These are phyloP conservation scores for Ceratobasidium sp. DNA, from an alignment of 1,284 basidiomycete genomes.

Conservation along the genomic window DNA sequence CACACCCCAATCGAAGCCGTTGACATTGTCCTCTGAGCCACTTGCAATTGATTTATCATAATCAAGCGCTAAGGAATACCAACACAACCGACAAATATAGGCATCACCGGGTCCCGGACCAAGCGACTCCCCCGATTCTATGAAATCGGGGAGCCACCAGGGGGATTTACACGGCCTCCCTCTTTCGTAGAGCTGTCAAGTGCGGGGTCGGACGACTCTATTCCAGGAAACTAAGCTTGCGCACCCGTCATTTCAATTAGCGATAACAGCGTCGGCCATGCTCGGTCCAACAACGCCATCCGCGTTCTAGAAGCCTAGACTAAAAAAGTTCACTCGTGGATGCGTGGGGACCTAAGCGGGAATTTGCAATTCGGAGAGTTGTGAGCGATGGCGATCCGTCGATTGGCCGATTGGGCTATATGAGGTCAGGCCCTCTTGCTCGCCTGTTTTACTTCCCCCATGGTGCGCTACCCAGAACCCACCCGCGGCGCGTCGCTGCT, in stretches of 20 bases:
- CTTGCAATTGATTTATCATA: too few relatives aligned
- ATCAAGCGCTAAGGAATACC: background rate
- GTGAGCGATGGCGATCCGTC: slow-evolving; percentile 25
- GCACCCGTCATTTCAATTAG: background rate
- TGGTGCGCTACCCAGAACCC: slow-evolving; percentile 55
- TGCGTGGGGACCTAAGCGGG: slow-evolving; percentile 19
- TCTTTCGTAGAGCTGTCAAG: background rate
- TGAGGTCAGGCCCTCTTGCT: background rate
- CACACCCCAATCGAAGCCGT: background rate
- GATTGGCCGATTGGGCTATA: slow-evolving; percentile 24
- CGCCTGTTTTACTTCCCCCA: background rate
- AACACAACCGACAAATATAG: background rate
- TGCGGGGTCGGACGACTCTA: background rate
- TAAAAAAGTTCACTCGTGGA: too few relatives aligned
- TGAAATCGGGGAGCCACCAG: background rate
- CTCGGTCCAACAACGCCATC: background rate
- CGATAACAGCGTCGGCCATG: background rate
- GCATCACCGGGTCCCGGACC: background rate
- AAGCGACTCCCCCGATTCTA: background rate
- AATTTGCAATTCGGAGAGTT: slow-evolving; percentile 25
- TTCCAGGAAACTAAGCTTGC: background rate
- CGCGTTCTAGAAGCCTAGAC: background rate
- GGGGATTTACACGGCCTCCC: background rate
- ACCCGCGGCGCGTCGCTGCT: slow-evolving; percentile 78
- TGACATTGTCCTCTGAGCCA: too few relatives aligned